These are phyloP conservation scores for Barbatosphaeria neglecta DNA, from an alignment of 495 filamentous ascomycete genomes.

Conservation along the genomic window DNA sequence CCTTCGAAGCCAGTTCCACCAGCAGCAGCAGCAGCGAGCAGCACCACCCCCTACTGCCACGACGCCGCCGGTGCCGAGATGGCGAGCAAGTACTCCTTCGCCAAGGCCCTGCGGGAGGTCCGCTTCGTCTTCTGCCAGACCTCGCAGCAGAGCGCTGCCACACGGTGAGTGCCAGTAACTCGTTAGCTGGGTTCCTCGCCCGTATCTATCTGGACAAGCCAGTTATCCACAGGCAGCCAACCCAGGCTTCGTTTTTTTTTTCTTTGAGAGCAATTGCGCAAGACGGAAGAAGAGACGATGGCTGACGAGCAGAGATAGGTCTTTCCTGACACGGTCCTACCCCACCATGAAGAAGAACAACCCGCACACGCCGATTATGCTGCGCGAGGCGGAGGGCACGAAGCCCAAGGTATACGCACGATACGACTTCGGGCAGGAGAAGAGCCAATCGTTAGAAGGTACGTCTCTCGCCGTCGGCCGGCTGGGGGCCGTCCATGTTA, in stretches of 20 bases:
- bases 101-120: constrained; percentile 80
- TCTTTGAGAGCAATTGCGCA: no score
- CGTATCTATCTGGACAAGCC: not conserved
- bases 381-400: constrained; percentile 77
- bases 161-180: constrained; percentile 51
- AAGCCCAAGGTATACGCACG: constrained; percentile 80
- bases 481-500: not conserved
- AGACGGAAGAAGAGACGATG: no score
- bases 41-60: no score
- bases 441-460: constrained; percentile 72
- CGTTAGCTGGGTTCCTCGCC: no score
- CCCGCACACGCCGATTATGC: constrained; percentile 83
- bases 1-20: no score
- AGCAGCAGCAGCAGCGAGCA: no score
- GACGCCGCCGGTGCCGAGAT: constrained; percentile 45
- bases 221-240: no score
- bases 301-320: constrained; percentile 37
- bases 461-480: not conserved
- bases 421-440: constrained; percentile 88
- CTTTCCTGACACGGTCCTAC: constrained; percentile 84
- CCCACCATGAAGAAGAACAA: constrained; percentile 99
- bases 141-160: constrained; percentile 72
- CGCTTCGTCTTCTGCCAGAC: constrained; percentile 96
- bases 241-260: not conserved
- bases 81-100: constrained; percentile 88